Evolutionary conservation across 352 stramenopile species (phyloP).

Genomic region (Globisporangium apiculatum): DNA sequence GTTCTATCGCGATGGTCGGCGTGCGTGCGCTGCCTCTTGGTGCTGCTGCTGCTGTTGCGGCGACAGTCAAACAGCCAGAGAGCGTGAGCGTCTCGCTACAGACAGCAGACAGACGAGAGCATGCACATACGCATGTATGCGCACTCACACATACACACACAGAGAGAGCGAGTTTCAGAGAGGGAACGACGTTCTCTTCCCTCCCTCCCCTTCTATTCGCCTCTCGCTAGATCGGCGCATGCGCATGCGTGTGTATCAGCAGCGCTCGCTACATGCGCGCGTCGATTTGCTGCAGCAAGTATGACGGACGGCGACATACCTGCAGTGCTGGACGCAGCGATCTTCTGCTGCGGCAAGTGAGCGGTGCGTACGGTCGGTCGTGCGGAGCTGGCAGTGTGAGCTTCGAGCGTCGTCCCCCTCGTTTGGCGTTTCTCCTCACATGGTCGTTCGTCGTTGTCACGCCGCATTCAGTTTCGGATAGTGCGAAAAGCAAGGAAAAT

Average conservation of each 20-base stretch:
- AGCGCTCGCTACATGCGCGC: too few relatives aligned
- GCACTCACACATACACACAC: not conserved
- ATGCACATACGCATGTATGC: not conserved
- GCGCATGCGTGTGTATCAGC: too few relatives aligned
- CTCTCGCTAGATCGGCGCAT: not conserved
- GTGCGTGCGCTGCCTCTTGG: not conserved
- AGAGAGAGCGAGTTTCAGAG: conserved; percentile 14
- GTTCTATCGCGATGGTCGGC: not conserved
- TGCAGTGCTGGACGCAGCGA: not conserved
- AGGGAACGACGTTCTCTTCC: not conserved
- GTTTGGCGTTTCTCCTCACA: not conserved
- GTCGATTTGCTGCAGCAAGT: too few relatives aligned
- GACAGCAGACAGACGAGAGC: conserved; percentile 6
- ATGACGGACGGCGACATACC: not conserved
- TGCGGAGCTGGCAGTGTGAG: not conserved
- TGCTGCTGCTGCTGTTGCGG: not conserved
- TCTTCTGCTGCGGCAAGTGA: not conserved
- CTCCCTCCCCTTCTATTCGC: not conserved
- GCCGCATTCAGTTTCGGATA: not conserved
- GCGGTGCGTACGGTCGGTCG: too few relatives aligned
- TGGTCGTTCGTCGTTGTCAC: conserved; percentile 1
- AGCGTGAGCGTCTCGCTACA: conserved; percentile 3
- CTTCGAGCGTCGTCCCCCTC: not conserved
- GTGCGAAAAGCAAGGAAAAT: not conserved
- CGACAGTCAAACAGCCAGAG: not conserved